Evolutionary conservation across 352 stramenopile species (phyloP).

Genomic region (Peronosclerospora sorghi): DNA sequence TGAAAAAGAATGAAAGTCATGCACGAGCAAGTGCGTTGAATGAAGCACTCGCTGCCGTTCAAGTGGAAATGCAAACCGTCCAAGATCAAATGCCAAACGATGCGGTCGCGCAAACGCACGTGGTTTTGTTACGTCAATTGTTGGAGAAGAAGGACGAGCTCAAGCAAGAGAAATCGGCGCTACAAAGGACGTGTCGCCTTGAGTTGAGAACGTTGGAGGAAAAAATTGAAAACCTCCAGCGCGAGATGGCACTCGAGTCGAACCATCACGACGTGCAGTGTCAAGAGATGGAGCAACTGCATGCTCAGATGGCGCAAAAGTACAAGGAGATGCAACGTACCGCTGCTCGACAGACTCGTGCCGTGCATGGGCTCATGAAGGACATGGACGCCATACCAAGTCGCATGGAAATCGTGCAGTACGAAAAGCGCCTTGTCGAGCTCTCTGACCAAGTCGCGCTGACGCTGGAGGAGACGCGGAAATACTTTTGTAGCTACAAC

Average conservation of each 20-base stretch:
- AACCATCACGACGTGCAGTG: slow-evolving; percentile 40
- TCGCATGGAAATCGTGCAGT: slow-evolving; percentile 82
- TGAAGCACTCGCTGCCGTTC: slow-evolving; percentile 20
- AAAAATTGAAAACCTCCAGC: slow-evolving; percentile 30
- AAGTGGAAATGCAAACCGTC: slow-evolving; percentile 31
- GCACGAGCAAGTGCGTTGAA: slow-evolving; percentile 17
- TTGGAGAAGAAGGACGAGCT: slow-evolving; percentile 41
- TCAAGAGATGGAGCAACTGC: slow-evolving; percentile 52
- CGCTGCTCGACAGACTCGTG: slow-evolving; percentile 44
- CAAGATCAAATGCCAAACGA: slow-evolving; percentile 25
- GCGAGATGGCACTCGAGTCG: slow-evolving; percentile 22
- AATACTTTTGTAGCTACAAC: slow-evolving; percentile 86
- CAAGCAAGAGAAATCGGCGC: slow-evolving; percentile 36
- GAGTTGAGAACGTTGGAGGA: slow-evolving; percentile 31
- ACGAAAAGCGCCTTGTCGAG: slow-evolving; percentile 83
- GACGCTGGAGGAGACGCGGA: slow-evolving; percentile 84
- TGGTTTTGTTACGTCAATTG: slow-evolving; percentile 25
- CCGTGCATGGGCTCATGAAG: slow-evolving; percentile 46
- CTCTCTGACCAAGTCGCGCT: slow-evolving; percentile 81
- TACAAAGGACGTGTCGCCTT: slow-evolving; percentile 32
- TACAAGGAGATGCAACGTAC: slow-evolving; percentile 56
- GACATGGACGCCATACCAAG: slow-evolving; percentile 80
- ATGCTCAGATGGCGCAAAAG: slow-evolving; percentile 50
- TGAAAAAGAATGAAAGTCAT: slow-evolving; percentile 17
- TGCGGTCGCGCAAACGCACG: slow-evolving; percentile 9